Conservation (phyloP, 1,284 basidiomycete genomes). For the Uromyces viciae-fabae region DNA sequence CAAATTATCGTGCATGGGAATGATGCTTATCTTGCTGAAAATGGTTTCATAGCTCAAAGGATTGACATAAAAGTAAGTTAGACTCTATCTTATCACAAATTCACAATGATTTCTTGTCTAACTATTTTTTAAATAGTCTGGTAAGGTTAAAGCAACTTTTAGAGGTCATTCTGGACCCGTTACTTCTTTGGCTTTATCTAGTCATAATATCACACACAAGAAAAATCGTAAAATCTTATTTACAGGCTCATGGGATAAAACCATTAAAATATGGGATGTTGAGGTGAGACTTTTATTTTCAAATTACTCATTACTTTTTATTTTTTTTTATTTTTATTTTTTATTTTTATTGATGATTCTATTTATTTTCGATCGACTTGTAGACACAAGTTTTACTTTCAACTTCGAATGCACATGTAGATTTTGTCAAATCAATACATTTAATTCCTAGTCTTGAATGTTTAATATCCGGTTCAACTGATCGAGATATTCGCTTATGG, state of each 20-base stretch:
- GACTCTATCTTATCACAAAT: constrained; percentile 26
- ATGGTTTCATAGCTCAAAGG: constrained; percentile 68
- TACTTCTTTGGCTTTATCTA: constrained; percentile 68
- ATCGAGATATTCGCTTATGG: constrained; percentile 37
- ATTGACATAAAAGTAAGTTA: constrained; percentile 68
- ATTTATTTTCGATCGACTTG: neutral
- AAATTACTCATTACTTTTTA: constrained; percentile 52
- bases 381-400: constrained; percentile 41
- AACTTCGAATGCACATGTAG: constrained; percentile 26
- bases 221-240: constrained; percentile 66
- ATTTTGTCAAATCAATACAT: constrained; percentile 37
- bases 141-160: constrained; percentile 69
- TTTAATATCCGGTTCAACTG: constrained; percentile 32
- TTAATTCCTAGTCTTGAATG: constrained; percentile 20
- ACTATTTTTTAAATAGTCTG: constrained; percentile 62
- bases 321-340: neutral
- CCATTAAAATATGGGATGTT: constrained; percentile 76
- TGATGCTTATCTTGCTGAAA: constrained; percentile 79
- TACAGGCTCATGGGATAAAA: constrained; percentile 86
- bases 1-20: constrained; percentile 65
- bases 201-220: constrained; percentile 46
- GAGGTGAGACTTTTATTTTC: constrained; percentile 14
- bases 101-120: neutral
- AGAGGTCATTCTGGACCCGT: constrained; percentile 81
- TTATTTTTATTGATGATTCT: neutral